phyloP scores from a whole-genome alignment of 345 rosid genomes.

The Aegle marmelos region DNA sequence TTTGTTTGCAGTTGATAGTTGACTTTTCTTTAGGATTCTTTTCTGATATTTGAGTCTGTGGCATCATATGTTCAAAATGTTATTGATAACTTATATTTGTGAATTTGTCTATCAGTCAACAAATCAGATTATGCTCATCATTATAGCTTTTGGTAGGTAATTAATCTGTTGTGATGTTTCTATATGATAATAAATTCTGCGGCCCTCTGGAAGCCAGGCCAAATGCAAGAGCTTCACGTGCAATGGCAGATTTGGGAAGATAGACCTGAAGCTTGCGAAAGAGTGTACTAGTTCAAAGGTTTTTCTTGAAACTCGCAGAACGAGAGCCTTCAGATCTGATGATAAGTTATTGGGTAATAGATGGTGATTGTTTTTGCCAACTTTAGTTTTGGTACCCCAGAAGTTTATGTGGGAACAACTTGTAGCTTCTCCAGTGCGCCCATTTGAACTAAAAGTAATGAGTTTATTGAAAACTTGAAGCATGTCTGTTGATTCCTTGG shows the following conservation, averaged over 20 bases:
- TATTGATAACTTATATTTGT: too few species aligned
- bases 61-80: too few species aligned
- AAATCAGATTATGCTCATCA: not conserved
- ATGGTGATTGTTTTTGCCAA: not conserved
- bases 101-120: too few species aligned
- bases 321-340: slow-evolving; percentile 7
- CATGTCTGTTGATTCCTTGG: too few species aligned
- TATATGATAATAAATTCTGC: slow-evolving; percentile 28
- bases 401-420: not conserved
- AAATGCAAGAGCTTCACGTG: slow-evolving; percentile 14
- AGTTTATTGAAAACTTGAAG: too few species aligned
- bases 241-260: slow-evolving; percentile 18
- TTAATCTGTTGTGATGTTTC: slow-evolving; percentile 22
- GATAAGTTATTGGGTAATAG: slow-evolving; percentile 9
- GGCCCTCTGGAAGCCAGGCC: slow-evolving; percentile 29
- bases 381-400: not conserved
- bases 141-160: not conserved
- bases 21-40: not conserved
- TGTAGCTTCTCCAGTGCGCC: not conserved
- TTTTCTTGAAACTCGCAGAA: slow-evolving; percentile 15
- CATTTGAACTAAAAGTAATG: too few species aligned
- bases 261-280: slow-evolving; percentile 16
- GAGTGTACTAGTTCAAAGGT: slow-evolving; percentile 15
- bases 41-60: not conserved
- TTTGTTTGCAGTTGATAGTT: not conserved